Evolutionary conservation across 768 basidiomycete species (phyloP).

Genomic region (Boletus speciosus): DNA sequence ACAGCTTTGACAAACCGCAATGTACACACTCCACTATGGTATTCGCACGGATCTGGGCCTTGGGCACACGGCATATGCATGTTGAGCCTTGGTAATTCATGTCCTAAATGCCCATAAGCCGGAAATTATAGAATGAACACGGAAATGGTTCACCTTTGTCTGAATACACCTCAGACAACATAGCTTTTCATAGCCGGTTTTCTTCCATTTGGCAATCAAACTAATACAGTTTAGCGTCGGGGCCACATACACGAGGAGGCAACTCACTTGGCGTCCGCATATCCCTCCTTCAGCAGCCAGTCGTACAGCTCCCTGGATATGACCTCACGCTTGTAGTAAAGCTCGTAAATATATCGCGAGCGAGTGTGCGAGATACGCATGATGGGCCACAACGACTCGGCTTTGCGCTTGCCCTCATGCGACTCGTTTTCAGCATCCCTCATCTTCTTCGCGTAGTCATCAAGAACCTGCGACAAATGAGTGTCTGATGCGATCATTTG

Average conservation of each 20-base stretch:
- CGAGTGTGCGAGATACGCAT: conserved; percentile 98
- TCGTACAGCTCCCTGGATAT: conserved; percentile 92
- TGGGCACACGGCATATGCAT: conserved; percentile 96
- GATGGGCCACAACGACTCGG: conserved; percentile 93
- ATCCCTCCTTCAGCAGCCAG: conserved; percentile 96
- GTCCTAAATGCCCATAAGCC: conserved; percentile 51
- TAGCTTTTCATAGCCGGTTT: conserved; percentile 95
- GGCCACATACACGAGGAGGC: background rate
- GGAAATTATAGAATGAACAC: conserved; percentile 2
- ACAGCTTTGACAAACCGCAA: conserved; percentile 65
- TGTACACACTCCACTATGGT: conserved; percentile 96
- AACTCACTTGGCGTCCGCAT: conserved; percentile 92
- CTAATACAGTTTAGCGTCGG: conserved; percentile 38
- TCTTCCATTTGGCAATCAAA: conserved; percentile 99
- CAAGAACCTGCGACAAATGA: conserved; percentile 67
- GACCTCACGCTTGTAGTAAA: conserved; percentile 98
- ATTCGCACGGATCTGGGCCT: conserved; percentile 84
- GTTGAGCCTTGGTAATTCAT: conserved; percentile 99
- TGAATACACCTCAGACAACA: conserved; percentile 98
- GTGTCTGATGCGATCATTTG: background rate
- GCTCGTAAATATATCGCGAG: conserved; percentile 94
- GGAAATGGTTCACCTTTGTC: conserved; percentile 56
- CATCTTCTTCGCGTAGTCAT: conserved; percentile 99
- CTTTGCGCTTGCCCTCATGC: conserved; percentile 96
- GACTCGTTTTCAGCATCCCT: conserved; percentile 97